Evolutionary conservation across 2,329 filamentous ascomycete species (phyloP).

Genomic region (Calonectria hawksworthii): DNA sequence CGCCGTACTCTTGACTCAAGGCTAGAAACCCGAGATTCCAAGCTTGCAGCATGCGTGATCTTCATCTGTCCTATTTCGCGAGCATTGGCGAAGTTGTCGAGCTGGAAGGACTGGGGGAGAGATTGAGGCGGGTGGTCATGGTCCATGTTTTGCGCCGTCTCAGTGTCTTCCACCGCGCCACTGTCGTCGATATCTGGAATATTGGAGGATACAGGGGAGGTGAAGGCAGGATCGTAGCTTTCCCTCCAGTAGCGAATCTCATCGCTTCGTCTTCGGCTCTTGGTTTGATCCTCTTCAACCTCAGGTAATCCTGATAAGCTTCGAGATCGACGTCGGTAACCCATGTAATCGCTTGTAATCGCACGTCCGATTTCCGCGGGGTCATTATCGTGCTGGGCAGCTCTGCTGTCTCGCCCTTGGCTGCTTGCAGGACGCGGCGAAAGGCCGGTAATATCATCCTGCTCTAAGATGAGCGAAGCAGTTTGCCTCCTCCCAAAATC

Average conservation of each 20-base stretch:
- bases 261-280: conserved; percentile 68
- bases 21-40: conserved; percentile 66
- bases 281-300: conserved; percentile 50
- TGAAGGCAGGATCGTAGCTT: conserved; percentile 67
- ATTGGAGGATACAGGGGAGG: conserved; percentile 66
- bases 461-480: conserved; percentile 46
- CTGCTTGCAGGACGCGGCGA: conserved; percentile 74
- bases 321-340: conserved; percentile 68
- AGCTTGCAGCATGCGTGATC: conserved; percentile 67
- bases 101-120: conserved; percentile 67
- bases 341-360: conserved; percentile 68
- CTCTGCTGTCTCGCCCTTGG: conserved; percentile 63
- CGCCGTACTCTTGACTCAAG: conserved; percentile 67
- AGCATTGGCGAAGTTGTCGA: conserved; percentile 62
- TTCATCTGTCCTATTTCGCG: conserved; percentile 67
- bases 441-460: conserved; percentile 65
- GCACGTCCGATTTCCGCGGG: conserved; percentile 73
- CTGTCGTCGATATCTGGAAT: conserved; percentile 55
- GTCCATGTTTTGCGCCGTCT: conserved; percentile 49
- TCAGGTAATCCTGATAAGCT: conserved; percentile 70
- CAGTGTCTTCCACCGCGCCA: conserved; percentile 44
- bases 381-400: conserved; percentile 56
- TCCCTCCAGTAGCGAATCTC: conserved; percentile 76
- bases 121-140: conserved; percentile 53
- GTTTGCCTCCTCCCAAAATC: conserved; percentile 56